Base-by-base conservation (phyloP, 768 basidiomycete genomes). In the Leccinum truebloodii region DNA sequence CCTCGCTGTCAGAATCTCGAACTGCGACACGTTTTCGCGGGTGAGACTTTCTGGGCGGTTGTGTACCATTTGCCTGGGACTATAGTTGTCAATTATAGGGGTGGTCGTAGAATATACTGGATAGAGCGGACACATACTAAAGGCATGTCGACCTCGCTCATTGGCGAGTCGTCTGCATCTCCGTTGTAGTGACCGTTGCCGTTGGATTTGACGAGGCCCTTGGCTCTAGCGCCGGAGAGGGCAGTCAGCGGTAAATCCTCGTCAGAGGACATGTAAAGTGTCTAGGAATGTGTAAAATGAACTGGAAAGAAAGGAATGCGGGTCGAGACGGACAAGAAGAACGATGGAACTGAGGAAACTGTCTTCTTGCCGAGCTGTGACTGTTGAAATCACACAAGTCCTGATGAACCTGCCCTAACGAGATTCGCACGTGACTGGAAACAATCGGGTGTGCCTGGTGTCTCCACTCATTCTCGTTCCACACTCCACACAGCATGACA, bases 91-190 rank as follows among this genome's bases (percentile, higher is more conserved):
- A 73, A 64, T 69, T 70, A 66, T 57, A 66, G 64, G 68, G 63
- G 61, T 41, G 65, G 35, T 51, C 54, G 57, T 37, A n/a, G 22
- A 34, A 60, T 54, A 59, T 7, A 22, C 48, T 39, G 22, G 14
- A 50, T 28, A 24, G 41, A 53, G 49, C 18, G 59, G 28, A 59
- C 63, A 78, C 83, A 65, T 73, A 92, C 91, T 71, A 90, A 78
- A 50, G 89, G 89, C 73, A 85, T 73, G 66, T 90, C 87, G 55
- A 85, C 88, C 60, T 89, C 88, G 63, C 87, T 89, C 82, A 87
- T 82, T 26, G 80, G 77, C 54, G 76, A 78, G 68, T 76, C 75
- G 14, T 71, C 75, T 58, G 78, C 75, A 59, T 77, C 75, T 24
- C 73, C 73, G 26, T 77, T 77, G 59, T 59, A 60, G 67, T 75